These are phyloP conservation scores for Fusarium redolens DNA, from an alignment of 2,329 filamentous ascomycete species.

Conservation along the genomic window DNA sequence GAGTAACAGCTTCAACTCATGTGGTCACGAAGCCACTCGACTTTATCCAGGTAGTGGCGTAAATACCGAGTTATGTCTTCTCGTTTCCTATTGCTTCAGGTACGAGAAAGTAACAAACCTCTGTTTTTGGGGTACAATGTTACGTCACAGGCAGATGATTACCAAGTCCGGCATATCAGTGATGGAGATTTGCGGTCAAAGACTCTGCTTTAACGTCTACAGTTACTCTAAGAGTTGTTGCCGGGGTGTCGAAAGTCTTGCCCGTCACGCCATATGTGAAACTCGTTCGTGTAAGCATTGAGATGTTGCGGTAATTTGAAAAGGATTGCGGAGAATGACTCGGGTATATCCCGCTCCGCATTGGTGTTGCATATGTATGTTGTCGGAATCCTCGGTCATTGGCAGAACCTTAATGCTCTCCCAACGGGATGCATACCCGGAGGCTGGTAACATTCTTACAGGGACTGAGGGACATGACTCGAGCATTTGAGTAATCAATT, in stretches of 20 bases:
- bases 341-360: background rate
- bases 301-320: background rate
- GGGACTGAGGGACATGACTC: background rate
- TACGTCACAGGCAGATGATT: background rate
- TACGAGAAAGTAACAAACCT: background rate
- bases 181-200: background rate
- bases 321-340: background rate
- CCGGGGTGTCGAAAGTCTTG: background rate
- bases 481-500: background rate
- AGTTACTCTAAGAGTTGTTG: background rate
- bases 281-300: background rate
- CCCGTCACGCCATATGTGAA: background rate
- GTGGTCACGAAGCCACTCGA: background rate
- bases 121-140: accelerated
- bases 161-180: background rate
- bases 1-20: background rate
- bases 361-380: background rate
- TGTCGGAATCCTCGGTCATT: background rate
- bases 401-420: too few species aligned
- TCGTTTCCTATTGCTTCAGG: background rate
- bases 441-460: background rate
- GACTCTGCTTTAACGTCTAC: too few species aligned
- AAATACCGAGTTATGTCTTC: background rate
- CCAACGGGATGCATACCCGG: background rate
- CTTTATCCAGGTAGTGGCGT: background rate